A percentile compares a stretch with the other conserved stretches of the same genome.
Conservation (phyloP, 495 filamentous ascomycete species). For the Penicillium daleae region DNA sequence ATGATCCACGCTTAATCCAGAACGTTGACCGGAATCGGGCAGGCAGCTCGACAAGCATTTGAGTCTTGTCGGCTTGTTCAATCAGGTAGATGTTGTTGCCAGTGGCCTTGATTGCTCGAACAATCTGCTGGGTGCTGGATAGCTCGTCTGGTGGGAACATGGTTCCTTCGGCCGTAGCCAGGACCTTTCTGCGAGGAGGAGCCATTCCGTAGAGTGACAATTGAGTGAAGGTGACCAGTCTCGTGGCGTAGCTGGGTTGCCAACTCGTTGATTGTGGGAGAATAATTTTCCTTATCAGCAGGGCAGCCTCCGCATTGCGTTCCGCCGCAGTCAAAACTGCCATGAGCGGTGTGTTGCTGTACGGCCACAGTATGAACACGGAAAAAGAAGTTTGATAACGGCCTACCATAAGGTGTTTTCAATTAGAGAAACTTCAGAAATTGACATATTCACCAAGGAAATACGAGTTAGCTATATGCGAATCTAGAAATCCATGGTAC, state of each 20-base stretch:
- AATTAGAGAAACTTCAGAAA: no score
- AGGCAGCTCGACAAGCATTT: constrained; percentile 72
- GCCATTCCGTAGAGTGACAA: constrained; percentile 54
- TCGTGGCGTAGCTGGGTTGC: background rate
- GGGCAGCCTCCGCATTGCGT: constrained; percentile 21
- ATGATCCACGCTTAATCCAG: constrained; percentile 87
- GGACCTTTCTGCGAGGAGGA: constrained; percentile 72
- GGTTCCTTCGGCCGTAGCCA: constrained; percentile 75
- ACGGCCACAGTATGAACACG: no score
- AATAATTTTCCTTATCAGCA: constrained; percentile 32
- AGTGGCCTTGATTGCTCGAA: constrained; percentile 75
- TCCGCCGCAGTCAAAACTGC: background rate
- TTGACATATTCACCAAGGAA: no score
- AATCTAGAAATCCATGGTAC: no score
- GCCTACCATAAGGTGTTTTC: no score
- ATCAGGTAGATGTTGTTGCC: constrained; percentile 88
- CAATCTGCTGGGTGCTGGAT: constrained; percentile 65
- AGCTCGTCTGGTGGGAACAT: constrained; percentile 72
- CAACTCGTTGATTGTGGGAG: constrained; percentile 13
- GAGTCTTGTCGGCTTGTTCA: constrained; percentile 59
- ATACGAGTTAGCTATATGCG: no score
- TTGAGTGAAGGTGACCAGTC: background rate
- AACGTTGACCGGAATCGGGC: constrained; percentile 84
- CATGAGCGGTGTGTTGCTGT: constrained; percentile 3
- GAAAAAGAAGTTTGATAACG: no score